A percentile compares a stretch with the other conserved stretches of the same genome.
phyloP scores from a whole-genome alignment of 1,284 basidiomycete genomes.

The Dichomitus squalens region DNA sequence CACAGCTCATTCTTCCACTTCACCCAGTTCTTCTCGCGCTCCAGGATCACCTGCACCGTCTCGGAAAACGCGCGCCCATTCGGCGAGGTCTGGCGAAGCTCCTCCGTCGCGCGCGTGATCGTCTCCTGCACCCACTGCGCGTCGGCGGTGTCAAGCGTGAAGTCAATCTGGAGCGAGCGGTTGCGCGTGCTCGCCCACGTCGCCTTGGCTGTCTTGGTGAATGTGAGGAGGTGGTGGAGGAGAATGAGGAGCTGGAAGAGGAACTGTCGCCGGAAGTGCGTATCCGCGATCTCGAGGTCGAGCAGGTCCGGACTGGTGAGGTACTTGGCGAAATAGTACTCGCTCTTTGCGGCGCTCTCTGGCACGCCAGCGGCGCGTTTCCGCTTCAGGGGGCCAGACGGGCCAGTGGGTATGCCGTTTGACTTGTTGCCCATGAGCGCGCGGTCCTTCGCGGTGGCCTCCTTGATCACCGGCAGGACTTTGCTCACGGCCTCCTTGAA shows the following conservation, averaged over 20 bases:
- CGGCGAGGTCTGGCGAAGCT: conserved; percentile 73
- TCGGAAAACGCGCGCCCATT: conserved; percentile 76
- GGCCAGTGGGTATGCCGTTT: conserved; percentile 38
- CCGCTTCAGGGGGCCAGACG: conserved; percentile 52
- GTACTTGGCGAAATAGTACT: conserved; percentile 92
- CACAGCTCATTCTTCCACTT: conserved; percentile 83
- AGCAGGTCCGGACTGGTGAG: conserved; percentile 85
- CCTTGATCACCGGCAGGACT: conserved; percentile 77
- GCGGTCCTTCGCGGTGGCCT: conserved; percentile 82
- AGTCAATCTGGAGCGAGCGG: conserved; percentile 78
- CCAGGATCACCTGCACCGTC: conserved; percentile 67
- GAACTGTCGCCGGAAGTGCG: conserved; percentile 89
- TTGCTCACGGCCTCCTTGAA: conserved; percentile 73
- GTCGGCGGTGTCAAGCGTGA: conserved; percentile 67
- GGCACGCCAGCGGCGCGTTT: conserved; percentile 61
- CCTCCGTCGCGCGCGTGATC: conserved; percentile 62
- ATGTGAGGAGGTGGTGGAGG: conserved; percentile 77
- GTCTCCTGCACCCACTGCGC: conserved; percentile 77
- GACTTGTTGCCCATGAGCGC: conserved; percentile 74
- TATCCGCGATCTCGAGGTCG: conserved; percentile 89
- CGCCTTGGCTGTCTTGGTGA: conserved; percentile 70
- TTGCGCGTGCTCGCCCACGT: conserved; percentile 64
- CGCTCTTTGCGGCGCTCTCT: conserved; percentile 51
- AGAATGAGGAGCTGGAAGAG: conserved; percentile 86
- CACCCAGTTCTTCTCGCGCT: conserved; percentile 86